Conservation (phyloP, 208 protist species). For the Trypanosomatidae sp. region DNA sequence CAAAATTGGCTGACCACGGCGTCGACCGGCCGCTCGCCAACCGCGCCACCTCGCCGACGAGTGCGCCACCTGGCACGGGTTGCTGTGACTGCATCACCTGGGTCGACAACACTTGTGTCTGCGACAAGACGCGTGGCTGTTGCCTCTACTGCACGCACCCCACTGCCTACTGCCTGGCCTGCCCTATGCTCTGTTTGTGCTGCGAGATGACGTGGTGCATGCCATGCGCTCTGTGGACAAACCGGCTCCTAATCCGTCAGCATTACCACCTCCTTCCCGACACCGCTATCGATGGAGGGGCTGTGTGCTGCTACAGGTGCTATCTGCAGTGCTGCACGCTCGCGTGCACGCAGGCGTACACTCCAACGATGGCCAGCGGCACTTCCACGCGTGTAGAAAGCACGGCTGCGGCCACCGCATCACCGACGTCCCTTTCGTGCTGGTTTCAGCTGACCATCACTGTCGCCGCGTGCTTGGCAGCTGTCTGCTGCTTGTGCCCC, state of each 20-base stretch:
- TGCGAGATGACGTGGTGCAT: constrained; percentile 46
- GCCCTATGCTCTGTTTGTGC: constrained; percentile 35
- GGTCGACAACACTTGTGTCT: constrained; percentile 14
- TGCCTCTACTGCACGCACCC: constrained; percentile 33
- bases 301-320: constrained; percentile 34
- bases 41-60: background rate
- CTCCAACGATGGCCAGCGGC: background rate
- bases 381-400: background rate
- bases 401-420: background rate
- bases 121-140: constrained; percentile 14
- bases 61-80: background rate
- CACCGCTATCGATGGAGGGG: constrained; percentile 20
- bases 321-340: constrained; percentile 31
- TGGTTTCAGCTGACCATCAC: constrained; percentile 30
- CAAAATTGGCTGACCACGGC: constrained; percentile 1
- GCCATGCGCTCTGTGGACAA: constrained; percentile 47
- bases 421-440: constrained; percentile 21
- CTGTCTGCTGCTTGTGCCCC: constrained; percentile 36
- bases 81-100: constrained; percentile 33
- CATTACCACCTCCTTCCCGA: constrained; percentile 49
- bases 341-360: background rate
- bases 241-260: constrained; percentile 47
- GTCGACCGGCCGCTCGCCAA: background rate
- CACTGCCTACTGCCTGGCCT: constrained; percentile 34
- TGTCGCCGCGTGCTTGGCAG: constrained; percentile 27